Percentiles rank a stretch among this genome's conserved stretches.
These are phyloP conservation scores for Zoysia japonica DNA, from an alignment of 176 grass and related monocot genomes.

Conservation along the genomic window DNA sequence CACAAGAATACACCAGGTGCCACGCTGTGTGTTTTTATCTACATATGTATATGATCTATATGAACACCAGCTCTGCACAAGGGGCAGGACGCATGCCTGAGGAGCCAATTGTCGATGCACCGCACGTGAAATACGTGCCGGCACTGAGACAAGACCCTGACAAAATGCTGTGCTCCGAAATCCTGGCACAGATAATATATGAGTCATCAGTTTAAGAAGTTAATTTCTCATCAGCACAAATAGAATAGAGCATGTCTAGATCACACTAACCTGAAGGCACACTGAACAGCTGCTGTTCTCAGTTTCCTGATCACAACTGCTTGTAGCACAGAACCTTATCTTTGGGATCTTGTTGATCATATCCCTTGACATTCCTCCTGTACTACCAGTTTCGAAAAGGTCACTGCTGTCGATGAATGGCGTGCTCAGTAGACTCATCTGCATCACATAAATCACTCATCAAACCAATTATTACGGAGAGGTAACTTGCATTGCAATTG, in stretches of 20 bases:
- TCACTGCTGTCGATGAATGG: conserved; percentile 67
- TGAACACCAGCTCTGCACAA: conserved; percentile 64
- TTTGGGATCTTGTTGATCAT: conserved; percentile 59
- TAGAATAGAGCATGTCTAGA: neutral
- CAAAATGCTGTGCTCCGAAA: conserved; percentile 48
- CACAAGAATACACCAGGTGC: conserved; percentile 58
- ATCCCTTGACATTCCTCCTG: conserved; percentile 55
- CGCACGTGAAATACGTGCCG: conserved; percentile 63
- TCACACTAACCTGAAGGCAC: conserved; percentile 77
- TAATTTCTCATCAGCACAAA: neutral
- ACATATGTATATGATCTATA: conserved; percentile 56
- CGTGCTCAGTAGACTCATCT: conserved; percentile 70
- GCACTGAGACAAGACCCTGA: conserved; percentile 69
- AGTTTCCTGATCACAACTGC: conserved; percentile 39
- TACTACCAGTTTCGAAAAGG: conserved; percentile 63
- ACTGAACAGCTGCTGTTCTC: conserved; percentile 70
- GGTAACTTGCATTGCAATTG: conserved; percentile 12
- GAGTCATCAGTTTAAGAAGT: conserved; percentile 11
- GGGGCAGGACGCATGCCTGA: conserved; percentile 66
- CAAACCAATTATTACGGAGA: conserved; percentile 21
- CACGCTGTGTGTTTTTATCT: conserved; percentile 36
- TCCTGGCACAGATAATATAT: conserved; percentile 44
- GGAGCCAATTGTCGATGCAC: conserved; percentile 81
- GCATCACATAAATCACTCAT: conserved; percentile 33
- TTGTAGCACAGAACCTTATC: conserved; percentile 43